Base-by-base conservation (phyloP, 345 rosid genomes). In the Luvunga scandens region DNA sequence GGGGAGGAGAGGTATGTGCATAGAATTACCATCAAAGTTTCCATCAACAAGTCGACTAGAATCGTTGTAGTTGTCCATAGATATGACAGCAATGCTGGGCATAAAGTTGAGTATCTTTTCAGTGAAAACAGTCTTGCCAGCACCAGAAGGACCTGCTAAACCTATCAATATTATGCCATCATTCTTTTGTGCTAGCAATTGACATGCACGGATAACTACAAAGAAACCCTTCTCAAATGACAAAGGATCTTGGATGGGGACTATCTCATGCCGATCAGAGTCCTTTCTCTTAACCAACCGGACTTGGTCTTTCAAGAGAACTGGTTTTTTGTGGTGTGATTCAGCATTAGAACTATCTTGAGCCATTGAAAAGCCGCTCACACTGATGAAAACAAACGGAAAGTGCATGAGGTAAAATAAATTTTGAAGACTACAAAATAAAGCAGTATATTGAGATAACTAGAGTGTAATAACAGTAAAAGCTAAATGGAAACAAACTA, bases 61-160 rank as follows among this genome's bases (percentile, higher is more conserved):
- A 77, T 96, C 98, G 76, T 92, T 96, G 79, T 94, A 96, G 81
- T 94, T 93, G 86, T 96, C 98, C 98, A 94, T 89, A 36, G 99
- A 96, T 73, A 96, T 89, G 73, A 90, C 93, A 42, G 94, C 97
- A 81, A 96, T 85, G 80, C 95, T 93, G 21, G 98, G 97, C 87
- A 96, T 77, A 69, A 94, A 96, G 79, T 86, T 91, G 75, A 89
- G 89, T 53, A 94, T 91, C 95, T 93, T 96, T 79, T 96, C 98
- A 2, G 99, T 90, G 57, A 96, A 91, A 24, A 96, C 87, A 14
- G 98, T 90, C 92, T 96, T 96, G 78, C 99, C 99, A n/a, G 99
- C 98, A 75, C 99, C 99, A 79, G 99, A 96, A 79, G 99, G 99
- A 61, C 99, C 99, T 33, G 99, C 98, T 59, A 96, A 82, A 10